Conservation (phyloP, 2,329 filamentous ascomycete genomes). For the Calycina herbarum region DNA sequence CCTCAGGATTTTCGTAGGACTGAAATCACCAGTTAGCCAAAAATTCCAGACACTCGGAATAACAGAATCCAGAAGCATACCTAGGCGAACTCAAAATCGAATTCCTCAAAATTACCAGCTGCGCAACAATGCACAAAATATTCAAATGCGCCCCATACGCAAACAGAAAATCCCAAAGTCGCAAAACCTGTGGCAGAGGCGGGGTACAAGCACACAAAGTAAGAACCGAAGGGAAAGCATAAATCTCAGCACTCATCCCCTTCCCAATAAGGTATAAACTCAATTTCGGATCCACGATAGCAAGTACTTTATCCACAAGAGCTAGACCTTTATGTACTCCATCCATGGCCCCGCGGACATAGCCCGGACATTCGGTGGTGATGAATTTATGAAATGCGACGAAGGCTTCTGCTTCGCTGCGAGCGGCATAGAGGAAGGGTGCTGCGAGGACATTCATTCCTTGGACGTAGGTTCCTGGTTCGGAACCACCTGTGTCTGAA, state of each 20-base stretch:
- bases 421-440: slow-evolving; percentile 90
- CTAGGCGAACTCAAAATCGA: slow-evolving; percentile 81
- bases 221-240: slow-evolving; percentile 92
- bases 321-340: slow-evolving; percentile 91
- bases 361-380: slow-evolving; percentile 85
- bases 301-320: slow-evolving; percentile 87
- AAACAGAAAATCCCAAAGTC: slow-evolving; percentile 96
- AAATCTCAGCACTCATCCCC: slow-evolving; percentile 88
- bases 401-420: slow-evolving; percentile 93
- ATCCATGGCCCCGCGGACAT: slow-evolving; percentile 95
- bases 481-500: slow-evolving; percentile 58
- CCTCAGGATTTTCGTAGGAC: slow-evolving; percentile 88
- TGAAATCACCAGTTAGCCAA: slow-evolving; percentile 40
- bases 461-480: slow-evolving; percentile 89
- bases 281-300: slow-evolving; percentile 87
- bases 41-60: neutral
- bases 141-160: slow-evolving; percentile 95
- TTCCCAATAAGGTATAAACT: slow-evolving; percentile 82
- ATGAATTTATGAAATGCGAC: slow-evolving; percentile 86
- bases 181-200: slow-evolving; percentile 86
- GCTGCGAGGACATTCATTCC: slow-evolving; percentile 98
- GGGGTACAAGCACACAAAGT: slow-evolving; percentile 96
- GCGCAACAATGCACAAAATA: slow-evolving; percentile 93
- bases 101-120: slow-evolving; percentile 84
- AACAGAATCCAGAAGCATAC: slow-evolving; percentile 49